These are phyloP conservation scores for Lophiostoma macrostomum DNA, from an alignment of 495 filamentous ascomycete genomes.

Conservation along the genomic window DNA sequence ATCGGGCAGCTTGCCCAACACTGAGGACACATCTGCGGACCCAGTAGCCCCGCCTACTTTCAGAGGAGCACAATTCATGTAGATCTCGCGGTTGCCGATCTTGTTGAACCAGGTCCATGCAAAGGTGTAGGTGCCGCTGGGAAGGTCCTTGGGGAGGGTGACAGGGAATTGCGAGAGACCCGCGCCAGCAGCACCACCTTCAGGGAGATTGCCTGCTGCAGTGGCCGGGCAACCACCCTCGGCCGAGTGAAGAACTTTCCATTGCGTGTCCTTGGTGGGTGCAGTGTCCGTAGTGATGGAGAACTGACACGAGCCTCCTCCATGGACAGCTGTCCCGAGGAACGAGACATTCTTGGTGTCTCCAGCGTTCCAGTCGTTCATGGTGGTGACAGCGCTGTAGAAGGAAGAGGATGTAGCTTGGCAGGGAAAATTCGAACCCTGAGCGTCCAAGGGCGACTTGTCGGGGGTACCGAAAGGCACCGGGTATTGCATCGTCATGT, in stretches of 20 bases:
- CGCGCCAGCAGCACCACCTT: constrained; percentile 15
- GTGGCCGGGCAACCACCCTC: constrained; percentile 73
- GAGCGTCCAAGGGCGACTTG: constrained; percentile 57
- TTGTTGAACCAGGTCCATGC: constrained; percentile 93
- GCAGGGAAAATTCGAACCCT: constrained; percentile 76
- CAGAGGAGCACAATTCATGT: constrained; percentile 88
- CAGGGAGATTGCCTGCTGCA: constrained; percentile 45
- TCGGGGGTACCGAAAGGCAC: constrained; percentile 52
- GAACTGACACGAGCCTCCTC: constrained; percentile 85
- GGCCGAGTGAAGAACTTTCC: constrained; percentile 80
- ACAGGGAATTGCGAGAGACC: constrained; percentile 48
- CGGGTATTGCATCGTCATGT: constrained; percentile 70
- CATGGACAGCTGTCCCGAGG: constrained; percentile 66
- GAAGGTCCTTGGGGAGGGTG: constrained; percentile 56
- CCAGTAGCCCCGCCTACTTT: constrained; percentile 51
- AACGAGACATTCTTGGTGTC: constrained; percentile 54
- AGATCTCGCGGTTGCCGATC: constrained; percentile 85
- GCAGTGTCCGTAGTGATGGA: constrained; percentile 70
- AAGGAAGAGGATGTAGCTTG: constrained; percentile 51
- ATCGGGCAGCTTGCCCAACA: constrained; percentile 62
- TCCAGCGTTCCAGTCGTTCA: constrained; percentile 53
- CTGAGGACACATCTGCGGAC: constrained; percentile 36
- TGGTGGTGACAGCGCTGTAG: constrained; percentile 44
- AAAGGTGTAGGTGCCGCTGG: constrained; percentile 62
- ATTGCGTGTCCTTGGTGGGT: constrained; percentile 56